These are phyloP conservation scores for Exophiala phaeomuriformis DNA, from an alignment of 2,329 filamentous ascomycete species.

Conservation along the genomic window DNA sequence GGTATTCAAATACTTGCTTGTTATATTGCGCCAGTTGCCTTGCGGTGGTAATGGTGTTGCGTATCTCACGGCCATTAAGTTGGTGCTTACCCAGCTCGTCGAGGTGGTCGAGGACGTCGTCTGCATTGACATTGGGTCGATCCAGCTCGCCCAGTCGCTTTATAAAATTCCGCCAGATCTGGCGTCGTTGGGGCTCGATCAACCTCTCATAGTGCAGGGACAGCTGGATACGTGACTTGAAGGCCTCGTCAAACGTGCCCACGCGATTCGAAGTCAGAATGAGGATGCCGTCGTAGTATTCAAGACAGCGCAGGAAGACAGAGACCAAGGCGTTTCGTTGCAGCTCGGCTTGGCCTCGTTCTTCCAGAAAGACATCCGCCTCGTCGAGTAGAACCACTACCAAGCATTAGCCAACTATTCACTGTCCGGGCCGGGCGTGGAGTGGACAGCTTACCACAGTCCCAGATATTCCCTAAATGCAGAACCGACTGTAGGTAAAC, in stretches of 20 bases:
- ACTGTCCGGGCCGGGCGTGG: no score
- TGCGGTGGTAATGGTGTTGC: conserved; percentile 28
- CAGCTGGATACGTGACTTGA: conserved; percentile 81
- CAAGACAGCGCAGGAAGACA: conserved; percentile 34
- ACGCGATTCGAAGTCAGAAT: conserved; percentile 54
- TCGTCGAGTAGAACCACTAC: conserved; percentile 28
- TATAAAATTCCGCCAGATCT: conserved; percentile 14
- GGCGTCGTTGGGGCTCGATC: not conserved
- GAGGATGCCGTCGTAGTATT: conserved; percentile 39
- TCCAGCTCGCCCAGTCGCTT: conserved; percentile 1
- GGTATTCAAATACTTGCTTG: conserved; percentile 9
- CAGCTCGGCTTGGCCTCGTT: conserved; percentile 22
- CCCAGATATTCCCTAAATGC: conserved; percentile 34
- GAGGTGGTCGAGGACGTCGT: conserved; percentile 17
- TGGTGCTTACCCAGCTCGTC: conserved; percentile 19
- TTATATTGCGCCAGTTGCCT: conserved; percentile 21
- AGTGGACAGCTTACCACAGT: conserved; percentile 14
- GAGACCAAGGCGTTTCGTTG: conserved; percentile 28
- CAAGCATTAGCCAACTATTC: not conserved
- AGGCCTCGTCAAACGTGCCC: conserved; percentile 78
- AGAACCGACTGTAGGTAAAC: conserved; percentile 35
- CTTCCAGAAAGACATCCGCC: conserved; percentile 29
- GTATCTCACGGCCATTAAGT: conserved; percentile 30
- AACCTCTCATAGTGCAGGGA: conserved; percentile 58
- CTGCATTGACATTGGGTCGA: conserved; percentile 8